Percentiles rank a stretch among this genome's conserved stretches.
phyloP scores from a whole-genome alignment of 2,329 filamentous ascomycete species.

The Cercospora beticola region DNA sequence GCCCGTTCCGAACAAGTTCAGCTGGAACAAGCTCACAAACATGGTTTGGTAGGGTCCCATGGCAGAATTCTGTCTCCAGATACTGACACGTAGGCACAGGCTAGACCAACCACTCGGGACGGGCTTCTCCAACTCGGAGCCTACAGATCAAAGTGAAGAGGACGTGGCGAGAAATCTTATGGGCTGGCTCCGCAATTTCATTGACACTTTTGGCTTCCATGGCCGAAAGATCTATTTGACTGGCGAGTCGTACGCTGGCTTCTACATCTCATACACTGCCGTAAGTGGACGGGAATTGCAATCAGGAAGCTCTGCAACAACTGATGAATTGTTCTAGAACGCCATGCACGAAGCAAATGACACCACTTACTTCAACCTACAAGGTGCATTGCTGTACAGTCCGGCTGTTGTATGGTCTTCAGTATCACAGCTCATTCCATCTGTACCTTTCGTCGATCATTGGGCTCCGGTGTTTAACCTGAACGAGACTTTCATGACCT shows the following conservation, averaged over 20 bases:
- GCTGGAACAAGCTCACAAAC: slow-evolving; percentile 66
- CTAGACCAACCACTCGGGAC: slow-evolving; percentile 51
- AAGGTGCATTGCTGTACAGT: slow-evolving; percentile 38
- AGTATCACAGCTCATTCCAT: background rate
- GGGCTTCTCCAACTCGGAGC: slow-evolving; percentile 36
- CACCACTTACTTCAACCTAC: slow-evolving; percentile 38
- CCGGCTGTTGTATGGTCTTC: slow-evolving; percentile 46
- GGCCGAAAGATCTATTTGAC: slow-evolving; percentile 48
- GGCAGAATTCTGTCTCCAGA: background rate
- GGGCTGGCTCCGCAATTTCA: slow-evolving; percentile 53
- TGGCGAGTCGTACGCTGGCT: slow-evolving; percentile 28
- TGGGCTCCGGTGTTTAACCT: slow-evolving; percentile 42
- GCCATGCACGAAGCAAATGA: slow-evolving; percentile 34
- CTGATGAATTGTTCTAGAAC: slow-evolving; percentile 2
- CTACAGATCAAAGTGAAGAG: slow-evolving; percentile 45
- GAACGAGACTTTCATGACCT: slow-evolving; percentile 44
- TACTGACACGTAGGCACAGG: background rate
- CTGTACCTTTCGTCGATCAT: slow-evolving; percentile 13
- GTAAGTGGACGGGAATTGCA: background rate
- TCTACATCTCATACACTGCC: slow-evolving; percentile 40
- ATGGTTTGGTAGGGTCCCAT: slow-evolving; percentile 58
- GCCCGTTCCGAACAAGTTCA: slow-evolving; percentile 47
- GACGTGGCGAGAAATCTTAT: slow-evolving; percentile 45
- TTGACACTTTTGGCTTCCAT: slow-evolving; percentile 52
- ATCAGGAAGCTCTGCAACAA: background rate